These are phyloP conservation scores for Galerina sulciceps DNA, from an alignment of 768 basidiomycete species.

Conservation along the genomic window DNA sequence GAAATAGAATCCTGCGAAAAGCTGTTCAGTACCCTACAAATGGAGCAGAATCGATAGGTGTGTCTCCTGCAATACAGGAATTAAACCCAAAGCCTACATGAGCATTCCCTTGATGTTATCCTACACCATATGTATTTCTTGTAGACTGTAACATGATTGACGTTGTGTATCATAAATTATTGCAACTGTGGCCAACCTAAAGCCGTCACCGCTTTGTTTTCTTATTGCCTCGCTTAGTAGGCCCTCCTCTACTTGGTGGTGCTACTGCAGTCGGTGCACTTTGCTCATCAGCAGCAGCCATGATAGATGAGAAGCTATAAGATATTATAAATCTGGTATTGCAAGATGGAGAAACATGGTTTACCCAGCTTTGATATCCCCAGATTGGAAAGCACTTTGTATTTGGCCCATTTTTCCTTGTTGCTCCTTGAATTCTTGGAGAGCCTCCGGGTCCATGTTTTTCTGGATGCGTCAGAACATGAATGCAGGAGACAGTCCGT, in stretches of 20 bases:
- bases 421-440: constrained; percentile 66
- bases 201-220: constrained; percentile 37
- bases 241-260: constrained; percentile 15
- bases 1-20: constrained; percentile 45
- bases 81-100: background rate
- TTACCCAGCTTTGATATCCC: constrained; percentile 64
- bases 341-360: constrained; percentile 2
- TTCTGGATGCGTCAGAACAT: constrained; percentile 47
- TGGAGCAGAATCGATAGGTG: background rate
- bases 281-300: constrained; percentile 24
- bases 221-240: constrained; percentile 32
- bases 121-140: background rate
- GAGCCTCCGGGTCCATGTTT: constrained; percentile 72
- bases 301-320: constrained; percentile 26
- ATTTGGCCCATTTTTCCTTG: constrained; percentile 60
- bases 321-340: background rate
- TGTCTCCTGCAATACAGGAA: background rate
- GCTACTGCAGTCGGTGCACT: constrained; percentile 6
- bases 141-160: too few species aligned
- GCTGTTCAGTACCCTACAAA: constrained; percentile 55
- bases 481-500: background rate
- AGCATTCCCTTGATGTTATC: background rate
- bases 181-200: background rate
- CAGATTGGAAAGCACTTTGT: constrained; percentile 60
- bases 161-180: background rate